Evolutionary conservation across 2,329 filamentous ascomycete genomes (phyloP), one percentile per base, ranked within the genome.

Genomic region (Colletotrichum destructivum): DNA sequence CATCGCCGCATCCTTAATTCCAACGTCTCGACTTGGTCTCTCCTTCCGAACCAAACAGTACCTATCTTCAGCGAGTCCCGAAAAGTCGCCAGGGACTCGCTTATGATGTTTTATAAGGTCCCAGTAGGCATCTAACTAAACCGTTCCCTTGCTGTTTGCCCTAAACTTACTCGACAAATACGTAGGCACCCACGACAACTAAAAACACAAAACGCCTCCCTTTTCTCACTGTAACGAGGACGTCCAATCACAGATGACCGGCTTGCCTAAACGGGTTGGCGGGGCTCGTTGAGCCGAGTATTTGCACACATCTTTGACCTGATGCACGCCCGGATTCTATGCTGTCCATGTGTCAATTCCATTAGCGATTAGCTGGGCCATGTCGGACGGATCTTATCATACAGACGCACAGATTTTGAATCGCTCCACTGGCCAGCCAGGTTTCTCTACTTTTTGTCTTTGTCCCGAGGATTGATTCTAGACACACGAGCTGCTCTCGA

Each of bases 1-100:
- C 62, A 46, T 26, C 44, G 59, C 59, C 44, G 59, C 59, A 62
- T 62, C 59, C 59, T 62, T 40, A 62, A 62, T 62, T 62, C 59
- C 59, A 62, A 62, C 44, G 59, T 62, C 59, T 46, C n/a, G 16
- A 23, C 57, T 18, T 11, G 18, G 46, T 15, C 21, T 47, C 51
- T 54, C 13, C 35, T 16, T 35, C 31, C 31, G 31, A 54, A 54
- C 23, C 1, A 54, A 15, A 54, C 23, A 26, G 31, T 35, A 35
- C 8, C 31, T 35, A 35, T 35, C 31, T 35, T 35, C 31, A 35
- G 31, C 31, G 31, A 35, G 8, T 9, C 31, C 31, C 26, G 26
- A 31, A 31, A 5, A 31, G 26, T 31, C 26, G 26, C 26, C 5
- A 31, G 26, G 31, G 31, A 35, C 31, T 35, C 31, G 8, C 31